Evolutionary conservation across 2,329 filamentous ascomycete species (phyloP).

Genomic region (Exophiala aquamarina): DNA sequence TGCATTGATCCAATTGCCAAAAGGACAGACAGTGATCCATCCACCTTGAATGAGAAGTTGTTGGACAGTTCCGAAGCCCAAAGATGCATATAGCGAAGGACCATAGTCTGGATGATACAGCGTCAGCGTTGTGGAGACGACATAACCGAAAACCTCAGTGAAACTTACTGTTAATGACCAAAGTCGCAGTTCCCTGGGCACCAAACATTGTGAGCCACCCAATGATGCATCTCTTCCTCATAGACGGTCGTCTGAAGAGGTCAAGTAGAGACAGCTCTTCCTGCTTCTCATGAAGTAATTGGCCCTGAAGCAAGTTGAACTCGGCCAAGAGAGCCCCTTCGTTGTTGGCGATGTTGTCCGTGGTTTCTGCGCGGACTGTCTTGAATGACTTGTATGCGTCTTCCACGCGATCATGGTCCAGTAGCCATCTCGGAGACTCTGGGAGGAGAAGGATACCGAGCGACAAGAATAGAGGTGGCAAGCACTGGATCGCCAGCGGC

Average conservation of each 20-base stretch:
- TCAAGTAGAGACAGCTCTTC: conserved; percentile 4
- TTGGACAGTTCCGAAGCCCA: background rate
- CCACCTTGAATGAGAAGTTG: background rate
- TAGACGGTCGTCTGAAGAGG: conserved; percentile 15
- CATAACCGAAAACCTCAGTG: no score
- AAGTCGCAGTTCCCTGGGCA: background rate
- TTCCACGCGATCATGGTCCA: conserved; percentile 51
- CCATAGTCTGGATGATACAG: background rate
- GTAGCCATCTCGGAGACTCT: conserved; percentile 41
- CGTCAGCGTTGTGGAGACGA: background rate
- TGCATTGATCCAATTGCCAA: conserved; percentile 16
- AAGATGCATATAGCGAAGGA: background rate
- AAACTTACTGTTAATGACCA: conserved; percentile 7
- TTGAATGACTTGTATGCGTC: conserved; percentile 38
- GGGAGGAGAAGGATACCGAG: conserved; percentile 35
- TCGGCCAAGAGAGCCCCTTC: background rate
- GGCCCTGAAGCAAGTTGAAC: background rate
- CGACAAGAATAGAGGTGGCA: conserved; percentile 40
- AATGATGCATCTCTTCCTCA: conserved; percentile 21
- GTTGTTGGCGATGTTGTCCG: conserved; percentile 4
- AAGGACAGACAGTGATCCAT: conserved; percentile 10
- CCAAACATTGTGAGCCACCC: background rate
- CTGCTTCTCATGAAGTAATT: background rate
- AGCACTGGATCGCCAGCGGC: conserved; percentile 41
- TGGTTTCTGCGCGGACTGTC: conserved; percentile 11